Conservation (phyloP, 306 rosid species). For the Dryas drummondii region DNA sequence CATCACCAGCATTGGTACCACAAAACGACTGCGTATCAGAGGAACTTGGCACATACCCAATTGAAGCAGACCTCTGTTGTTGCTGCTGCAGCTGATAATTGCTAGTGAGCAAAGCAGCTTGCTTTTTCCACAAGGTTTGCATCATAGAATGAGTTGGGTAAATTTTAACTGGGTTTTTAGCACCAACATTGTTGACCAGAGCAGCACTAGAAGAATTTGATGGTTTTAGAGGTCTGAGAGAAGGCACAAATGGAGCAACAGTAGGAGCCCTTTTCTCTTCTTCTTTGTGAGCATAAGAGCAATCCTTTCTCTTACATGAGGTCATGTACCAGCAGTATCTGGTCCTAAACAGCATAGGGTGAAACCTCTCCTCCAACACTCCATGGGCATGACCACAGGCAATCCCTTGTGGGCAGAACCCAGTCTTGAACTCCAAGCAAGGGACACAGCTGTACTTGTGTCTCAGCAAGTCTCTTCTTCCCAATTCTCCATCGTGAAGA, state of each 20-base stretch:
- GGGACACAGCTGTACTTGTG: not conserved
- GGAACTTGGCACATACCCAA: not conserved
- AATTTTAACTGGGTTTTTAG: not conserved
- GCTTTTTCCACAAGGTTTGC: conserved; percentile 6
- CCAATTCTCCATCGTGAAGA: not conserved
- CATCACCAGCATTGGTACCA: not conserved
- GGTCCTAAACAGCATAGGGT: conserved; percentile 8
- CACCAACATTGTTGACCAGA: not conserved
- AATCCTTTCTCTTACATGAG: not conserved
- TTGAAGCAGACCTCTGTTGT: not conserved
- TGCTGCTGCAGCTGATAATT: not conserved
- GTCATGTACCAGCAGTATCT: conserved; percentile 5
- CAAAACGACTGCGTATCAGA: not conserved
- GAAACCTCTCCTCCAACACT: not conserved
- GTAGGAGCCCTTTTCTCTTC: not conserved
- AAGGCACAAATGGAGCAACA: not conserved
- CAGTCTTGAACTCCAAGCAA: not conserved
- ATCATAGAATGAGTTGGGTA: not conserved
- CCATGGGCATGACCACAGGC: not conserved
- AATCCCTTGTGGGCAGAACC: not conserved
- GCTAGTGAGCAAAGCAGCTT: not conserved
- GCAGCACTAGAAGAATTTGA: not conserved
- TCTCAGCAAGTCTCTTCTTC: conserved; percentile 1
- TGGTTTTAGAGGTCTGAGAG: not conserved
- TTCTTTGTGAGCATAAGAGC: conserved; percentile 16